Evolutionary conservation across 768 basidiomycete species (phyloP), one percentile per base, ranked within the genome.

Genomic region (Calocera viscosa): DNA sequence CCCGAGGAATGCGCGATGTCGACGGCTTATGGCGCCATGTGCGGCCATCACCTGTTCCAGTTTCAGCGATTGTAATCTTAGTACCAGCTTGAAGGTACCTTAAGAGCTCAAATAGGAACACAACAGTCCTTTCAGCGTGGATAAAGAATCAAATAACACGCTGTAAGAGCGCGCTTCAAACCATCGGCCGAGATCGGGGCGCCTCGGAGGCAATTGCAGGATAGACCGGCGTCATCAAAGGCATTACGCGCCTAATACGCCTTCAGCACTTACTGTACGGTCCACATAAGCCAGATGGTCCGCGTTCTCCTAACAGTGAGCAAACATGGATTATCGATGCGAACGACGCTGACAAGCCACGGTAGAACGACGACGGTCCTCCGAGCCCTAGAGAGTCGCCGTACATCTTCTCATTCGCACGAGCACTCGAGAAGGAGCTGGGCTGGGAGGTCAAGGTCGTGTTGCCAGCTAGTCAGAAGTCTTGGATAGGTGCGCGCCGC

Each of bases 371-470:
- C 72, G 91, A 93, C 71, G 90, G 90, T 1, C 91, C 90, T 16
- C 91, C 90, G 7, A 76, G 84, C 38, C 69, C 53, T 22, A 60
- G 75, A 8, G 85, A 87, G 38, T 91, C 90, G 0, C 90, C 90
- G 0, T 90, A 87, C 73, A 80, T 90, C 64, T 84, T 86, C 64
- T 86, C 86, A 5, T 78, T 92, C 49, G 90, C 86, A 72, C 80
- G 77, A 26, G 79, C 84, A 70, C 78, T 93, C 63, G 84, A 81
- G 5, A 74, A 79, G 65, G 75, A 80, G 66, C 80, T 90, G 34
- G 89, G 86, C 16, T 90, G 87, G 86, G 79, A 88, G 71, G 88
- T 91, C 40, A 87, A 84, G 72, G 90, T 91, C 17, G 87, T 91
- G 66, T 77, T 91, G 28, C 89, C 89, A 16, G 88, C 84, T 70